Evolutionary conservation across 139 green algal genomes (phyloP).

Genomic region (Picochlorum sp.): DNA sequence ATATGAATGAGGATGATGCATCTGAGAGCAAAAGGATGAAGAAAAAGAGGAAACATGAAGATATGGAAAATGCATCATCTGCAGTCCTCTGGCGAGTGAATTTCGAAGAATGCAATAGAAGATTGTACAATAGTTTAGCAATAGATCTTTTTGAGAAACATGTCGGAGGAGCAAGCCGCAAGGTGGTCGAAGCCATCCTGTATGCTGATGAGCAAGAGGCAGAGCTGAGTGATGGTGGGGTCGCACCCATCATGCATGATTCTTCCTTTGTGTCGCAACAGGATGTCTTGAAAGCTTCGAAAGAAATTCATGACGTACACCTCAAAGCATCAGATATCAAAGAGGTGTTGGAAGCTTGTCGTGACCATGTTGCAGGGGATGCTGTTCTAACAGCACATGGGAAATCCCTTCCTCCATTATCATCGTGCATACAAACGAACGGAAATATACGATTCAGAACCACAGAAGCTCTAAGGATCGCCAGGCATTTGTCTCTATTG

Average conservation of each 20-base stretch:
- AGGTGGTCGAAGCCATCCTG: constrained; percentile 41
- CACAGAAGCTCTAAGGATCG: constrained; percentile 20
- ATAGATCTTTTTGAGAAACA: constrained; percentile 33
- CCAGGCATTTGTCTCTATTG: constrained; percentile 30
- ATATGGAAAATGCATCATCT: not conserved
- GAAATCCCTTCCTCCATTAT: too few species aligned
- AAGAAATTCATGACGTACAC: not conserved
- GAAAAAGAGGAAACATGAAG: not conserved
- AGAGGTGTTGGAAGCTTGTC: not conserved
- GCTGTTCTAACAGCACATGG: too few species aligned
- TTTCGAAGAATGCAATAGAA: constrained; percentile 49
- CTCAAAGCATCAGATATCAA: not conserved
- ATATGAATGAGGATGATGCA: not conserved
- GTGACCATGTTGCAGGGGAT: too few species aligned
- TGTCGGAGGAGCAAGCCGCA: constrained; percentile 24
- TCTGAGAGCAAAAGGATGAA: not conserved
- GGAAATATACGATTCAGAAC: not conserved
- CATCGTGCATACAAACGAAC: too few species aligned
- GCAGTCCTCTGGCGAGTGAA: constrained; percentile 36
- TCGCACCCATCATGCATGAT: too few species aligned
- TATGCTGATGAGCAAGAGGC: constrained; percentile 9
- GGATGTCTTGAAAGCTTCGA: not conserved
- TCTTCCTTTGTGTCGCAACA: not conserved
- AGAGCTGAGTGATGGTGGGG: not conserved
- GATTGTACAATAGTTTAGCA: constrained; percentile 32